These are phyloP conservation scores for Fusarium hainanense DNA, from an alignment of 2,329 filamentous ascomycete species.

Conservation along the genomic window DNA sequence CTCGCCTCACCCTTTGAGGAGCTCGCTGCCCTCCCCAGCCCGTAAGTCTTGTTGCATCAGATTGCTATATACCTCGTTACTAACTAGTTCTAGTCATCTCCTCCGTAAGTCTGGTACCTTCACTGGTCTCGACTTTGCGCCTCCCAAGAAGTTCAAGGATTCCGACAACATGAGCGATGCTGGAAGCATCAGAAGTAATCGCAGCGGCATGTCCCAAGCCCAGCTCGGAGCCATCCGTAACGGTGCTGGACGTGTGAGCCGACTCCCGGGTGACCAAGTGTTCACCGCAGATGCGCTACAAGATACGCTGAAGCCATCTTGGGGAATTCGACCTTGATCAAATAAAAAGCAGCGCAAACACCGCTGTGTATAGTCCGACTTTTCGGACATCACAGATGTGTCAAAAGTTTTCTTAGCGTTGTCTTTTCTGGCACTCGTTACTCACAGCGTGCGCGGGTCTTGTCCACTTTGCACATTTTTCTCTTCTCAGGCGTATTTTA, in stretches of 20 bases:
- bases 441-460: constrained; percentile 45
- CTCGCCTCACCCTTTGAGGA: constrained; percentile 89
- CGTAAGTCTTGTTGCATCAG: constrained; percentile 69
- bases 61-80: constrained; percentile 1
- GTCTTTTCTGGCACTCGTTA: constrained; percentile 44
- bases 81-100: constrained; percentile 65
- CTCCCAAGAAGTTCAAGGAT: constrained; percentile 78
- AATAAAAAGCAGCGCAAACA: constrained; percentile 23
- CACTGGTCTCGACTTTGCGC: constrained; percentile 83
- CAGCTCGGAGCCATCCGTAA: constrained; percentile 78
- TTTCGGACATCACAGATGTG: constrained; percentile 7
- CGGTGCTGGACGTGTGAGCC: constrained; percentile 88
- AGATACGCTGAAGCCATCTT: constrained; percentile 69
- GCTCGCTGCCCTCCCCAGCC: constrained; percentile 85
- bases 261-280: constrained; percentile 83
- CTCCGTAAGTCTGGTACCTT: constrained; percentile 83
- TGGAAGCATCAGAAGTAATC: constrained; percentile 74
- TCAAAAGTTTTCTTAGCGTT: constrained; percentile 28
- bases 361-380: constrained; percentile 7
- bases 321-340: constrained; percentile 63
- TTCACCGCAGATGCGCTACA: constrained; percentile 78
- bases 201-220: constrained; percentile 76
- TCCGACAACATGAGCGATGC: constrained; percentile 70
- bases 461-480: constrained; percentile 44
- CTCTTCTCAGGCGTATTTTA: constrained; percentile 46